These are phyloP conservation scores for Harringtonia lauricola DNA, from an alignment of 2,329 filamentous ascomycete genomes.

Conservation along the genomic window DNA sequence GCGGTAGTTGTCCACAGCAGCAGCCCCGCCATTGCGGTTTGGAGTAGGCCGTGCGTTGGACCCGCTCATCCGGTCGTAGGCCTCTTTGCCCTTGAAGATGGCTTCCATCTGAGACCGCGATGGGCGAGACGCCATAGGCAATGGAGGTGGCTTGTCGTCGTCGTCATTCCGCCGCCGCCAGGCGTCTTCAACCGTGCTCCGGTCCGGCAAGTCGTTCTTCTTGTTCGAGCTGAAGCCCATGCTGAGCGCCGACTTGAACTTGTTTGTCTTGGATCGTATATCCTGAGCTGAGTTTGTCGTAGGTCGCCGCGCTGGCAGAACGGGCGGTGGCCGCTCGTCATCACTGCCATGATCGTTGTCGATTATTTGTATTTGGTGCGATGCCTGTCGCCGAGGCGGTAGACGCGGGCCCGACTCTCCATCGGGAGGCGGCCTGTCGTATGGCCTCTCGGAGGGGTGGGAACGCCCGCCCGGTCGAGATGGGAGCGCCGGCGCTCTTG, in stretches of 20 bases:
- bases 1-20: slow-evolving; percentile 1
- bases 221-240: slow-evolving; percentile 14
- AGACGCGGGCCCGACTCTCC: slow-evolving; percentile 2
- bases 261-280: too few relatives aligned
- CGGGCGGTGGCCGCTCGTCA: slow-evolving; percentile 50
- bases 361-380: too few relatives aligned
- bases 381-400: slow-evolving; percentile 31
- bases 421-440: not conserved
- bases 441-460: not conserved
- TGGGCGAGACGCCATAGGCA: slow-evolving; percentile 39
- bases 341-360: too few relatives aligned
- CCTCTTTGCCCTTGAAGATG: slow-evolving; percentile 9
- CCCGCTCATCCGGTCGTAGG: too few relatives aligned
- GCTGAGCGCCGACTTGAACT: slow-evolving; percentile 17
- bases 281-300: too few relatives aligned
- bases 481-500: slow-evolving; percentile 3
- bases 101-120: slow-evolving; percentile 39
- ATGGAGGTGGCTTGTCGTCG: slow-evolving; percentile 32
- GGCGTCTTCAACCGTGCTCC: not conserved
- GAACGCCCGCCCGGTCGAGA: not conserved
- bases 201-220: not conserved
- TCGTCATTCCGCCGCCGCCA: slow-evolving; percentile 5
- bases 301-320: slow-evolving; percentile 24
- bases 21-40: too few relatives aligned
- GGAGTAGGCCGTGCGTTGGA: too few relatives aligned